Base-by-base conservation (phyloP, 1,284 basidiomycete species). In the Cutaneotrichosporon dermatis region DNA sequence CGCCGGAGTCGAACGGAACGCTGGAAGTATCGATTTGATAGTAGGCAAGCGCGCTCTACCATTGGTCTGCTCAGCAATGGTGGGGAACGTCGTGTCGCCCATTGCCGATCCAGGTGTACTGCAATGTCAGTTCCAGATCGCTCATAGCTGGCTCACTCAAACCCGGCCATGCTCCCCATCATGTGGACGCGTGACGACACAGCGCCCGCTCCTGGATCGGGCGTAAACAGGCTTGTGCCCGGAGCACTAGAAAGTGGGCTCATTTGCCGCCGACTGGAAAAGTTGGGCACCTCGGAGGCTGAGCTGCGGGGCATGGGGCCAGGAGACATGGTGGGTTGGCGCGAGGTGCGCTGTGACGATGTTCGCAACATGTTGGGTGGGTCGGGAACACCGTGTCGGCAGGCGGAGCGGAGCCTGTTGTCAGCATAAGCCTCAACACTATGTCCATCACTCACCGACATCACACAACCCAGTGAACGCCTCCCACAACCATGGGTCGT, bases 401-500 rank as follows among this genome's bases (percentile, higher is more conserved):
- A 11, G 67, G 39, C 3, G 71, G 69, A 15, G 70, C 65, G 6
- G 65, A 62, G 35, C 72, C 70, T 72, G 58, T 10, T 9, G 9
- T 58, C 55, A 60, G 51, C 37, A 7, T 36, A 34, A 55, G 9
- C 41, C 53, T 9, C 9, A 11, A 52, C 5, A 11, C 11, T 4
- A 6, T 36, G n/a, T n/a, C 10, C 9, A 2, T 2, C 34, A 81
- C 83, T 66, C 66, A 90, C 93, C 92, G 43, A 91, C 79, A 54
- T 85, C 80, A 74, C 92, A 96, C 35, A 97, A 77, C 0, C 90
- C 92, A 66, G 91, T 89, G 72, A 94, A 91, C 1, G 93, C 93
- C 75, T 97, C 93, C 92, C 92, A 96, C 51, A 93, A 78, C 78
- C 90, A 85, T 25, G 90, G 89, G 74, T 92, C 87, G 51, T 88